Evolutionary conservation across 129 eudicot species (phyloP), one percentile per base, ranked within the genome.

Genomic region (Scalesia atractyloides): DNA sequence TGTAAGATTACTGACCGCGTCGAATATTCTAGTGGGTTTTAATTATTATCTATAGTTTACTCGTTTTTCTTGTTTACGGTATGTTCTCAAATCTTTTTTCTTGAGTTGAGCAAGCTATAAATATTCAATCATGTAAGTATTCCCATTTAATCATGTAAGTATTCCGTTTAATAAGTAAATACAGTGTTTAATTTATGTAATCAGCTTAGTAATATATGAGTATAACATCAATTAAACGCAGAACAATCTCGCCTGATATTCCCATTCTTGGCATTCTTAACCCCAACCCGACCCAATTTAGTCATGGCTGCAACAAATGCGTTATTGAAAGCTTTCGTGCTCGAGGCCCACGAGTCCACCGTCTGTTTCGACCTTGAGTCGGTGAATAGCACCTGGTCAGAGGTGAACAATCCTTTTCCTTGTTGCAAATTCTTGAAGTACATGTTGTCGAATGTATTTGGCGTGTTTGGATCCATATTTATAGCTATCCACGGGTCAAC

Each of bases 221-320:
- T 64, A 70, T 15, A 41, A 53, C 16, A 1, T 85, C 65, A 92
- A 68, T 87, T 87, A 59, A 93, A 87, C 5, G 74, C 79, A 59
- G 83, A 72, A 75, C 97, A 93, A 68, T 83, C 89, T 19, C 79
- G 68, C 18, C 98, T 88, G 41, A 90, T 87, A 60, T 90, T 93
- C 50, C 98, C 98, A 46, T 79, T 82, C 47, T 17, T 68, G 17
- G 92, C 84, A 0, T 86, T 87, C 76, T 90, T 93, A 75, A 90
- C 92, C 17, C 96, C 97, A 54, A 87, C 84, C 73, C 91, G 85
- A 16, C 96, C 97, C 78, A 93, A 64, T 64, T 90, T 93, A 43
- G 81, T 87, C 79, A 93, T 87, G 19, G 98, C 96, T 12, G 81
- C 10, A 9, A 73, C 37, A 51, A 93, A 87, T 4, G 96, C 89